Percentiles rank a stretch among this genome's conserved stretches.
Conservation (phyloP, 225 moss, liverwort and hornwort genomes). For the Marchantia paleacea region DNA sequence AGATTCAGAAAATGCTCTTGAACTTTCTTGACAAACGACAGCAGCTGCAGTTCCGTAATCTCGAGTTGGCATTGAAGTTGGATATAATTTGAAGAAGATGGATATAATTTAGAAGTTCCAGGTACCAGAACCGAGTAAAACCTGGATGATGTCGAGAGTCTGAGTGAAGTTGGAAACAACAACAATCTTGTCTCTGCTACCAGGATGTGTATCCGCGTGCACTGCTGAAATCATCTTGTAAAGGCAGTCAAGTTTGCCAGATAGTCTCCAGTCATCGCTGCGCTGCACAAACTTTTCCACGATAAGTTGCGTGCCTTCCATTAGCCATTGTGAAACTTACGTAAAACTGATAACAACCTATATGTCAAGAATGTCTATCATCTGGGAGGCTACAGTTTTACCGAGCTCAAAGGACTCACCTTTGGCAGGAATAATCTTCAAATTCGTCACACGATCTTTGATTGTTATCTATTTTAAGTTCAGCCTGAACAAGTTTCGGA, state of each 20-base stretch:
- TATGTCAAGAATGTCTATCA: background rate
- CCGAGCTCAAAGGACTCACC: slow-evolving; percentile 30
- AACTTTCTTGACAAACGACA: background rate
- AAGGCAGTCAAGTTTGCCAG: slow-evolving; percentile 65
- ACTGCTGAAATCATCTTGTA: slow-evolving; percentile 35
- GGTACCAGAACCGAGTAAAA: background rate
- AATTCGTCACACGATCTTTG: background rate
- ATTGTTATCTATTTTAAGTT: slow-evolving; percentile 34
- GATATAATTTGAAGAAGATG: background rate
- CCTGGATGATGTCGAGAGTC: slow-evolving; percentile 80
- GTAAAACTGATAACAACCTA: background rate
- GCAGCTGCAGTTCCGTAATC: background rate
- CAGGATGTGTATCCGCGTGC: slow-evolving; percentile 31
- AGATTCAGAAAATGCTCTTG: background rate
- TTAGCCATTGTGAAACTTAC: no score
- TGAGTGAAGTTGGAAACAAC: slow-evolving; percentile 89
- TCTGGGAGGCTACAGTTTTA: background rate
- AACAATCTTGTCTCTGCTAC: slow-evolving; percentile 60
- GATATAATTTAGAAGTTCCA: background rate
- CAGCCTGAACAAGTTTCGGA: slow-evolving; percentile 57
- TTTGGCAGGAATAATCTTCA: slow-evolving; percentile 20
- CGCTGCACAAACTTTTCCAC: background rate
- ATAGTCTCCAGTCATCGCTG: slow-evolving; percentile 49
- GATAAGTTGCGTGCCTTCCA: background rate
- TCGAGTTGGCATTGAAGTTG: background rate